Evolutionary conservation across 768 basidiomycete genomes (phyloP), one percentile per base, ranked within the genome.

Genomic region (Panaeolus papilionaceus): DNA sequence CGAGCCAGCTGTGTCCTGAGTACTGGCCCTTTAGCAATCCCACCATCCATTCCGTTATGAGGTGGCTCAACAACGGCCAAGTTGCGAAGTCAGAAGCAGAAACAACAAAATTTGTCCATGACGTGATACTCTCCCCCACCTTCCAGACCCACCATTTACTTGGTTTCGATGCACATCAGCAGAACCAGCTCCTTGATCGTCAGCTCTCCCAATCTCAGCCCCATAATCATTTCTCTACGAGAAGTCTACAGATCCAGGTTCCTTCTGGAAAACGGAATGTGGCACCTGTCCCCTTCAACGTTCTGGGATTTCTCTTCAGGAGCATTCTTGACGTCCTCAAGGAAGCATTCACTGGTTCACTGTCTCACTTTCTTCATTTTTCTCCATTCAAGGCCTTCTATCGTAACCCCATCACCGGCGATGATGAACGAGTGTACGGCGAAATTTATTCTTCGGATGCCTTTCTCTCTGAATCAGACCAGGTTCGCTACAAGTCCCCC

Each of bases 381-480:
- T 74, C 68, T 14, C 79, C 78, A 2, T 80, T 76, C 69, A 73
- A 75, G 66, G 54, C 74, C 8, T 69, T 70, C 33, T 72, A 74
- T 44, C 45, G 66, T 9, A 63, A 62, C 16, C 69, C 75, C 5
- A 14, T 62, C 11, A 64, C 69, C 0, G 64, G 65, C 3, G 42
- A 68, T 10, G 69, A 70, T 38, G 71, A 75, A 38, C 71, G 64
- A 10, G 62, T 76, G 1, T 72, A 63, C 23, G 63, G 67, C 10
- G 74, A 80, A 42, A n/a, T 79, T 1, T 79, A 75, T 49, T 74
- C 66, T 1, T 71, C 76, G 0, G 70, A 79, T 62, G 72, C 71
- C 1, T 77, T 72, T 62, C 71, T 71, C 16, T 66, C 74, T 38
- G 79, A n/a, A 7, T 26, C 18, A 6, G 47, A 49, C 18, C 8